These are phyloP conservation scores for Persicaria maculosa DNA, from an alignment of 148 eudicot species.

Conservation along the genomic window DNA sequence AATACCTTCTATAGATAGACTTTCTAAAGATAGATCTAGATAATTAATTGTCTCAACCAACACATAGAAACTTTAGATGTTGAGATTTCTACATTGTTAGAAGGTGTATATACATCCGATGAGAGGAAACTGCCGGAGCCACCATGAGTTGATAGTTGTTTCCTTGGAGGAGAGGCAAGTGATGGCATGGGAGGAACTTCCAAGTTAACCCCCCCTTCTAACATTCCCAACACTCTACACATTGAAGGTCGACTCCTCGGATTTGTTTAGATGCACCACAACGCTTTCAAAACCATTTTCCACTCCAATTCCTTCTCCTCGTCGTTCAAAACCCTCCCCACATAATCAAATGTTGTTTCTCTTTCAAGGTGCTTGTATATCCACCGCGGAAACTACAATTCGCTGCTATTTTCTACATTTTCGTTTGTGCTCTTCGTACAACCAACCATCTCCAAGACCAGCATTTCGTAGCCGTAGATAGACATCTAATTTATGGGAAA, in stretches of 20 bases:
- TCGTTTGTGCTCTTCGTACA: not conserved
- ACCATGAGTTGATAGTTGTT: not conserved
- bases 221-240: not conserved
- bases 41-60: too few relatives aligned
- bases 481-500: conserved; percentile 76
- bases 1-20: too few relatives aligned
- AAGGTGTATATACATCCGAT: not conserved
- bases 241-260: not conserved
- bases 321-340: not conserved
- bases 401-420: not conserved
- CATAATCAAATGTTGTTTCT: not conserved
- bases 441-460: conserved; percentile 4
- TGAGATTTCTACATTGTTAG: too few relatives aligned
- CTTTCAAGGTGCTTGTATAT: conserved; percentile 23
- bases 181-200: conserved; percentile 8
- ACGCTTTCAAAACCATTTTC: not conserved
- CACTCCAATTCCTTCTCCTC: not conserved
- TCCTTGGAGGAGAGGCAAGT: not conserved
- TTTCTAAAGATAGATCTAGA: too few relatives aligned
- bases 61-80: too few relatives aligned
- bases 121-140: not conserved
- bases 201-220: not conserved
- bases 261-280: not conserved
- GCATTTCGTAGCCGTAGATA: conserved; percentile 70
- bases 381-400: conserved; percentile 35